These are phyloP conservation scores for Fraxinus velutina DNA, from an alignment of 305 asterid genomes.

Conservation along the genomic window DNA sequence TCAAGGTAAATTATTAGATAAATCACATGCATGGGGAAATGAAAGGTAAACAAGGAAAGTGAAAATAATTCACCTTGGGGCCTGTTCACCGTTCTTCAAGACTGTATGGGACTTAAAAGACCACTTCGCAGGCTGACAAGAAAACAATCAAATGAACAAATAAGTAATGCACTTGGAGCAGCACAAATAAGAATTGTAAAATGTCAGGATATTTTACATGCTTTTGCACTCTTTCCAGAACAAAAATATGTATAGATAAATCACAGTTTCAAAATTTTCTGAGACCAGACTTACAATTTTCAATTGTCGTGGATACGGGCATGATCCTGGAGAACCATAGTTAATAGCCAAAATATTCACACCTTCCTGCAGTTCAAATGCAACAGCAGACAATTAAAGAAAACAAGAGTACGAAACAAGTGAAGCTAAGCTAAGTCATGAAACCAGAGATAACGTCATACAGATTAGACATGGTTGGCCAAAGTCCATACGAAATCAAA, in stretches of 20 bases:
- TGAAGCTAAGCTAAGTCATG: background rate
- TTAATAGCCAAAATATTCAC: conserved; percentile 80
- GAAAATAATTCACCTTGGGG: conserved; percentile 57
- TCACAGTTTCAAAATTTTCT: background rate
- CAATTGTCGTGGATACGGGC: conserved; percentile 71
- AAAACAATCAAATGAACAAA: conserved; percentile 8
- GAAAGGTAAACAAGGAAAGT: conserved; percentile 9
- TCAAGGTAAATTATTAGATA: background rate
- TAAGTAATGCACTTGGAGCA: background rate
- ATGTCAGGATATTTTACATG: background rate
- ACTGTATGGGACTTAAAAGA: conserved; percentile 78
- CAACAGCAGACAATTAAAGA: conserved; percentile 12
- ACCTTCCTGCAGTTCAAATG: conserved; percentile 58
- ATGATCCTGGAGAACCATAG: conserved; percentile 85
- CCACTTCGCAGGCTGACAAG: conserved; percentile 86
- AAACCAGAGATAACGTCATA: background rate
- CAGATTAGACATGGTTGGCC: background rate
- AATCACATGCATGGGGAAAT: conserved; percentile 9
- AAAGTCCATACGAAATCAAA: background rate
- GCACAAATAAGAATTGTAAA: background rate
- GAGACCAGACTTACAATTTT: conserved; percentile 56
- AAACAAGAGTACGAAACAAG: background rate
- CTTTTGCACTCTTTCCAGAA: background rate
- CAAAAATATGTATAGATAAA: background rate
- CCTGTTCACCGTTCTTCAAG: conserved; percentile 73